A percentile compares a stretch with the other conserved stretches of the same genome.
These are phyloP conservation scores for Cryphonectria nitschkei DNA, from an alignment of 2,329 filamentous ascomycete species.

Conservation along the genomic window DNA sequence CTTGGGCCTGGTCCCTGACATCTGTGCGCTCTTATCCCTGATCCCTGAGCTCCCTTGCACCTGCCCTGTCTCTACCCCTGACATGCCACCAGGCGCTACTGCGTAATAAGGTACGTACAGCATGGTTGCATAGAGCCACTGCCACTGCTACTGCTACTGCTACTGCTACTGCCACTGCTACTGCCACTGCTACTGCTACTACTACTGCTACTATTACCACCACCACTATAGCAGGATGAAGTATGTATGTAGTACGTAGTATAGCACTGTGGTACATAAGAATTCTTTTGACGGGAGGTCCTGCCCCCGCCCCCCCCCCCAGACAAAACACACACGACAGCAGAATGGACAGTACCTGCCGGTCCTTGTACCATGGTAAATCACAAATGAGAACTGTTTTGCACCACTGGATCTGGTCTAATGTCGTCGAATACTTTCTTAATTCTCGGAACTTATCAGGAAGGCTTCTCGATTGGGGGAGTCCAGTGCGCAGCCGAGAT, in stretches of 20 bases:
- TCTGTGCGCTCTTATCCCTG: not conserved
- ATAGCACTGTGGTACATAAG: not conserved
- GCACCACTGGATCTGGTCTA: not conserved
- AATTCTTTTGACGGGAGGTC: not conserved
- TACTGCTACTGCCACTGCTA: not conserved
- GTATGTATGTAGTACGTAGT: not conserved
- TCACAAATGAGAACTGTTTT: not conserved
- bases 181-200: too few species aligned
- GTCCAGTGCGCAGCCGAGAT: not conserved
- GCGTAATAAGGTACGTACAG: not conserved
- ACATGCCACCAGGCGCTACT: not conserved
- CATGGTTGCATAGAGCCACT: not conserved
- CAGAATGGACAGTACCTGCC: not conserved
- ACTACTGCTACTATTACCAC: too few species aligned
- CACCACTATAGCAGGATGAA: not conserved
- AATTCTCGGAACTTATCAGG: not conserved
- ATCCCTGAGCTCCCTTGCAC: not conserved
- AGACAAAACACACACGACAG: not conserved
- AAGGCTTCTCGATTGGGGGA: constrained; percentile 1
- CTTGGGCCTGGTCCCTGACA: constrained; percentile 3
- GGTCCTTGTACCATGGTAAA: not conserved
- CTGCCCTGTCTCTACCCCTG: constrained; percentile 2
- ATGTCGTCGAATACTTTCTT: not conserved
- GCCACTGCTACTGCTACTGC: too few species aligned
- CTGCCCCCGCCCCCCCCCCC: too few species aligned